These are phyloP conservation scores for Echeveria elegans DNA, from an alignment of 164 flowering plant genomes.

Conservation along the genomic window DNA sequence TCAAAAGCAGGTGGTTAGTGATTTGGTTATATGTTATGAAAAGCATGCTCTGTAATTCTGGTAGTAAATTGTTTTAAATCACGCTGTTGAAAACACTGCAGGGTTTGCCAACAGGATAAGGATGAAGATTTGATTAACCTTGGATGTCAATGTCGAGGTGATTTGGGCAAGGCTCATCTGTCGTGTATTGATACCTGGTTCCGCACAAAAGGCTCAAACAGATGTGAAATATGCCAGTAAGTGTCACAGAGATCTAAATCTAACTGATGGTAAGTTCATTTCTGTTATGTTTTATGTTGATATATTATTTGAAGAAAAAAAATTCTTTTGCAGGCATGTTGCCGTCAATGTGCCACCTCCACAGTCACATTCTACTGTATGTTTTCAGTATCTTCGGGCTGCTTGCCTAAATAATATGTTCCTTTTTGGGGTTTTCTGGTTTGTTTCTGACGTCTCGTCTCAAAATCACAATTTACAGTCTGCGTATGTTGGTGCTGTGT, in stretches of 20 bases:
- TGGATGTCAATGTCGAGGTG: constrained; percentile 79
- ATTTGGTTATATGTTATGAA: no score
- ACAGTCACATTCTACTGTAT: constrained; percentile 48
- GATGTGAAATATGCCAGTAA: constrained; percentile 87
- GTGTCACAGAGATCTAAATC: constrained; percentile 10
- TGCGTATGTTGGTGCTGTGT: not conserved
- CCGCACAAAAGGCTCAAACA: constrained; percentile 64
- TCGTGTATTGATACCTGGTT: constrained; percentile 76
- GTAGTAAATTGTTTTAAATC: not conserved
- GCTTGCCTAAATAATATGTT: not conserved
- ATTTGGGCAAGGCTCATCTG: constrained; percentile 59
- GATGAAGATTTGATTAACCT: constrained; percentile 62
- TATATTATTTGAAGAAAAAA: constrained; percentile 4
- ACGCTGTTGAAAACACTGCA: constrained; percentile 14
- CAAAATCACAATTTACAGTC: not conserved
- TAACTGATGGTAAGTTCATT: not conserved
- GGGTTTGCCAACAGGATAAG: constrained; percentile 69
- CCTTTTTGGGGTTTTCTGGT: not conserved
- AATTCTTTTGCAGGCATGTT: constrained; percentile 37
- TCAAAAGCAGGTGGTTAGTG: no score
- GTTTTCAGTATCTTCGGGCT: constrained; percentile 16
- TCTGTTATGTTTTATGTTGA: not conserved
- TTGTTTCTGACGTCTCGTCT: not conserved
- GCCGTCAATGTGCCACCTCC: constrained; percentile 61
- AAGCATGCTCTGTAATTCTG: no score